A percentile compares a stretch with the other conserved stretches of the same genome.
phyloP scores from a whole-genome alignment of 2,329 filamentous ascomycete species.

The Trichoderma pleuroti region DNA sequence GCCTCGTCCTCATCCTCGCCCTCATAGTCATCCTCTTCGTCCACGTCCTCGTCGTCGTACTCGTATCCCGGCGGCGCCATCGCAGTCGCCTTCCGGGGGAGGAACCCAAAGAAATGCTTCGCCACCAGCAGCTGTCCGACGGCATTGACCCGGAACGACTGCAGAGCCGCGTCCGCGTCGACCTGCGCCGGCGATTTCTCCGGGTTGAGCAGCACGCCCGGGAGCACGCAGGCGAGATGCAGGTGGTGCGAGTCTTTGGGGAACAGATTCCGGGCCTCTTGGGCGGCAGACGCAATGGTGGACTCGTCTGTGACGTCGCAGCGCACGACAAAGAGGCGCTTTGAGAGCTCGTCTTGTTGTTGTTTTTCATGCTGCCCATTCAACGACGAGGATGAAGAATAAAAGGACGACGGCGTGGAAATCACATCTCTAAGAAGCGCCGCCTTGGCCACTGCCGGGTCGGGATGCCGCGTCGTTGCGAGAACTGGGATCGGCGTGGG shows the following conservation, averaged over 20 bases:
- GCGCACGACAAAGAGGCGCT: constrained; percentile 39
- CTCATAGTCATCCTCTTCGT: background rate
- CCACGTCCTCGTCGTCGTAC: background rate
- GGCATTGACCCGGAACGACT: constrained; percentile 70
- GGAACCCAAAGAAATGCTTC: constrained; percentile 69
- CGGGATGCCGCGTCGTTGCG: constrained; percentile 39
- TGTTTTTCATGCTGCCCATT: background rate
- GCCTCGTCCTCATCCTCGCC: background rate
- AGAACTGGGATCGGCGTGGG: constrained; percentile 46
- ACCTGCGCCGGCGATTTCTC: constrained; percentile 70
- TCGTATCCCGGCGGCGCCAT: background rate
- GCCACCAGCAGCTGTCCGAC: constrained; percentile 71
- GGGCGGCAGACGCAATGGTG: constrained; percentile 56
- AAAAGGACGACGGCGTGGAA: background rate
- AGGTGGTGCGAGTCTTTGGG: constrained; percentile 53
- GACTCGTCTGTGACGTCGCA: constrained; percentile 57
- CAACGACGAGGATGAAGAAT: background rate
- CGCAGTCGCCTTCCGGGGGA: constrained; percentile 56
- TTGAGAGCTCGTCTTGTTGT: constrained; percentile 22
- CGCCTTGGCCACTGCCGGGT: constrained; percentile 35
- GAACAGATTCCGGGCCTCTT: constrained; percentile 50
- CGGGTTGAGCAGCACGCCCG: constrained; percentile 63
- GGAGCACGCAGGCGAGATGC: constrained; percentile 65
- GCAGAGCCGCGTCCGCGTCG: constrained; percentile 55
- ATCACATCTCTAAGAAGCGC: constrained; percentile 32